Evolutionary conservation across 768 basidiomycete species (phyloP).

Genomic region (Podaxis sp.): DNA sequence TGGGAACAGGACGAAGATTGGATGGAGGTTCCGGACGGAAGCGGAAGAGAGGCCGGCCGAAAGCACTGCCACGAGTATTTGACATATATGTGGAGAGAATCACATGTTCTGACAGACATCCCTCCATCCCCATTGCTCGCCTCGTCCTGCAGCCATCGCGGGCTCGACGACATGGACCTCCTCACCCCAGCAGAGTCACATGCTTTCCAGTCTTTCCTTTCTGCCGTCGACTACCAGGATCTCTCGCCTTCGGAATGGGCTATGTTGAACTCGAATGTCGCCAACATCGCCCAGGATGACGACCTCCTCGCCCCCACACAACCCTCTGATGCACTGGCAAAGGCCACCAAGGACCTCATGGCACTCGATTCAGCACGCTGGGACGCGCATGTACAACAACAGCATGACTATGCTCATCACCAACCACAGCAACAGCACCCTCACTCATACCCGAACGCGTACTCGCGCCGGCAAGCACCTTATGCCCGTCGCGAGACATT

Average conservation of each 20-base stretch:
- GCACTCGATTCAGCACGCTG: slow-evolving; percentile 51
- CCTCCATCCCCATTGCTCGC: not conserved
- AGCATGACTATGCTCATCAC: slow-evolving; percentile 17
- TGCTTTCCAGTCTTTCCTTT: slow-evolving; percentile 67
- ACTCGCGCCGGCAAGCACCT: slow-evolving; percentile 11
- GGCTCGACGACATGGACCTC: slow-evolving; percentile 38
- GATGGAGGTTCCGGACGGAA: not conserved
- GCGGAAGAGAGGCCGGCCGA: not conserved
- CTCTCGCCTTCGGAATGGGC: slow-evolving; percentile 45
- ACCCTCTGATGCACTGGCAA: slow-evolving; percentile 62
- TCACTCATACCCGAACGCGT: slow-evolving; percentile 17
- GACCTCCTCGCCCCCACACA: slow-evolving; percentile 40
- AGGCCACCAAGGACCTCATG: slow-evolving; percentile 84
- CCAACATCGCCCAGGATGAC: slow-evolving; percentile 25
- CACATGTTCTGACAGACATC: slow-evolving; percentile 2
- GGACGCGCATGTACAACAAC: slow-evolving; percentile 19
- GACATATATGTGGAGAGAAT: slow-evolving; percentile 1
- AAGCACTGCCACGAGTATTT: slow-evolving; percentile 3
- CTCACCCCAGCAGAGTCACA: slow-evolving; percentile 63
- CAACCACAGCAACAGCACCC: slow-evolving; percentile 16
- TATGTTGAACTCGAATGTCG: slow-evolving; percentile 23
- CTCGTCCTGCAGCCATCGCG: not conserved
- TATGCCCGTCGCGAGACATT: slow-evolving; percentile 19
- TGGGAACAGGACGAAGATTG: no score
- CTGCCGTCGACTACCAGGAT: slow-evolving; percentile 43